Conservation (phyloP, 2,329 filamentous ascomycete species). For the Paecilomyces formosus region DNA sequence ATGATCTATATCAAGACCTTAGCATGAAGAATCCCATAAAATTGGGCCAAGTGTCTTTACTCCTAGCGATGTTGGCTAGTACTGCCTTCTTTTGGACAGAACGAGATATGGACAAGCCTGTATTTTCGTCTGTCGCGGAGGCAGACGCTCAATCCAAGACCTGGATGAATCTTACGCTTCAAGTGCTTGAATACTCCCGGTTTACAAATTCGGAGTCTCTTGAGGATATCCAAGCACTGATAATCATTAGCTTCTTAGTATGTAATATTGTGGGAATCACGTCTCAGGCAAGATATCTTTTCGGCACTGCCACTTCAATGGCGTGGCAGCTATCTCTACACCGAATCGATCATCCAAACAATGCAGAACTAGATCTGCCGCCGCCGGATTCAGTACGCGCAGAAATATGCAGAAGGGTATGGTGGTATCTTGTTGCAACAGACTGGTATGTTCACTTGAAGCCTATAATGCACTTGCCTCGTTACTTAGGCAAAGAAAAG, state of each 20-base stretch:
- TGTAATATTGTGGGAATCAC: too few relatives aligned
- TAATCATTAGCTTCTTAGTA: slow-evolving; percentile 25
- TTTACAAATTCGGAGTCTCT: slow-evolving; percentile 16
- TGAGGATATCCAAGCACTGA: slow-evolving; percentile 29
- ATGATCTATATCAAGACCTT: slow-evolving; percentile 20
- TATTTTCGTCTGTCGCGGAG: slow-evolving; percentile 13
- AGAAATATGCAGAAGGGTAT: slow-evolving; percentile 31
- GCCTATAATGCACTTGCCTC: too few relatives aligned
- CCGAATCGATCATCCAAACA: too few relatives aligned
- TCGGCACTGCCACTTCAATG: too few relatives aligned
- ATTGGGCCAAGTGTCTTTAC: slow-evolving; percentile 19
- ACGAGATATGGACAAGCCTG: slow-evolving; percentile 6
- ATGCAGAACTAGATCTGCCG: slow-evolving; percentile 7
- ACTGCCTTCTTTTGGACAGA: slow-evolving; percentile 24
- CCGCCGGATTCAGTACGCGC: slow-evolving; percentile 17
- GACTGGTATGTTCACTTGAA: slow-evolving; percentile 23
- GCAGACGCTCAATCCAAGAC: slow-evolving; percentile 18
- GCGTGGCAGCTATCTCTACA: too few relatives aligned
- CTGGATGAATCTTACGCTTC: slow-evolving; percentile 24
- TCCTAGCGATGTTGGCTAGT: slow-evolving; percentile 25
- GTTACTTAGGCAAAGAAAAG: too few relatives aligned
- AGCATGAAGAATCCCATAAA: slow-evolving; percentile 12
- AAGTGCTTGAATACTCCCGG: slow-evolving; percentile 24
- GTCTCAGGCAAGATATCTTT: too few relatives aligned
- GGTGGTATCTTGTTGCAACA: slow-evolving; percentile 33